Evolutionary conservation across 1,284 basidiomycete genomes (phyloP).

Genomic region (Pseudozyma pruni): DNA sequence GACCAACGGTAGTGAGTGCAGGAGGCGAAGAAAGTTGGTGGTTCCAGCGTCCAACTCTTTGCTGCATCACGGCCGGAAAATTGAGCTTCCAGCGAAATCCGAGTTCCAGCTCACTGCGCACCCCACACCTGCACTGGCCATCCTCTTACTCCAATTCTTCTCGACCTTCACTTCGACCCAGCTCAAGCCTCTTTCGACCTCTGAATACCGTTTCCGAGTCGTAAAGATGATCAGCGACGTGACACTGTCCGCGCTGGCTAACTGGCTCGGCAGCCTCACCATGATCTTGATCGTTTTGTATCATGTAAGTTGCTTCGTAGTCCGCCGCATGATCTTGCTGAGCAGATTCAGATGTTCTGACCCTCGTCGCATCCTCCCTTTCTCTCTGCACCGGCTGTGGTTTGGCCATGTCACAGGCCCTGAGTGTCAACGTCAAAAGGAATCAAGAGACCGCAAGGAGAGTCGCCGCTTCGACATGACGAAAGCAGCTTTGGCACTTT

Average conservation of each 20-base stretch:
- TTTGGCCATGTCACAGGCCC: constrained; percentile 15
- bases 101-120: constrained; percentile 8
- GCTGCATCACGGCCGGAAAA: constrained; percentile 26
- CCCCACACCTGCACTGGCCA: constrained; percentile 26
- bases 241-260: constrained; percentile 59
- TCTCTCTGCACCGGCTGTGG: no score
- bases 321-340: no score
- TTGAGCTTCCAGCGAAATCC: constrained; percentile 5
- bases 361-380: no score
- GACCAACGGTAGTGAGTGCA: background rate
- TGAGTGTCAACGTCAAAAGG: constrained; percentile 50
- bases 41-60: constrained; percentile 28
- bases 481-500: no score
- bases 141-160: background rate
- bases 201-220: background rate
- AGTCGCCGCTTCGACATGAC: constrained; percentile 18
- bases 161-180: background rate
- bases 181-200: background rate
- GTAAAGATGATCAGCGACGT: constrained; percentile 60
- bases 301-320: constrained; percentile 49
- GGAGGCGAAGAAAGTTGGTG: background rate
- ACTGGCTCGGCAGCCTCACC: constrained; percentile 61
- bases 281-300: constrained; percentile 63
- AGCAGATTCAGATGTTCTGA: background rate
- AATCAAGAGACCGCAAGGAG: constrained; percentile 35